Evolutionary conservation across 225 moss, liverwort and hornwort species (phyloP), one percentile per base, ranked within the genome.

Genomic region (Lunularia cruciata): DNA sequence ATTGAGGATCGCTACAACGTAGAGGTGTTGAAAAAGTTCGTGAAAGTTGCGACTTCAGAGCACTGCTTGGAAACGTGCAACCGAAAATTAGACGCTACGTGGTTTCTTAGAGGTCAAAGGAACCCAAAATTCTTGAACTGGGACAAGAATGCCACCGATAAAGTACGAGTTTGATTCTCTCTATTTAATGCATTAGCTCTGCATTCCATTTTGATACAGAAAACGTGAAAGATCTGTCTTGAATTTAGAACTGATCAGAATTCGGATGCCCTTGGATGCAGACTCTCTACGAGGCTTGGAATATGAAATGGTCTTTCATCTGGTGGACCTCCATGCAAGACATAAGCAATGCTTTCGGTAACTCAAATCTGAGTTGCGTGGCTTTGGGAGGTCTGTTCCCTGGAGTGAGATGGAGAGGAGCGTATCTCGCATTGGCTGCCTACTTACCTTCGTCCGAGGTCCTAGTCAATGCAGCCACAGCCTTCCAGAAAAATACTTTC

Each of bases 321-420:
- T 72, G 67, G 26, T 80, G 79, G 79, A 75, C 79, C 4, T 57
- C 53, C 0, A 72, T 64, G 31, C 61, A 62, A 14, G 71, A 79
- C 53, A 71, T 79, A 19, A 54, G 23, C 26, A 28, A 72, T 14
- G 71, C 71, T 28, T 67, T 79, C 23, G 79, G 79, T 10, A 4
- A 57, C 4, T 75, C 79, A 13, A 52, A 76, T 49, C 33, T 57
- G 32, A 76, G 57, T 3, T 80, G 80, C 55, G 76, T 76, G 46
- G 76, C 72, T 36, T 42, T 80, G 67, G 80, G 76, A 15, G 80
- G 72, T 39, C 57, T 76, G 57, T 80, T 80, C 51, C 75, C 80
- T 0, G 80, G 80, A 14, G 22, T 80, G 7, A 37, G 80, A 25
- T 80, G 80, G 76, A 55, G 76, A 68, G 80, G 80, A 6, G 72